These are phyloP conservation scores for Vitis hybrid DNA, from an alignment of 177 flowering plant genomes.

Conservation along the genomic window DNA sequence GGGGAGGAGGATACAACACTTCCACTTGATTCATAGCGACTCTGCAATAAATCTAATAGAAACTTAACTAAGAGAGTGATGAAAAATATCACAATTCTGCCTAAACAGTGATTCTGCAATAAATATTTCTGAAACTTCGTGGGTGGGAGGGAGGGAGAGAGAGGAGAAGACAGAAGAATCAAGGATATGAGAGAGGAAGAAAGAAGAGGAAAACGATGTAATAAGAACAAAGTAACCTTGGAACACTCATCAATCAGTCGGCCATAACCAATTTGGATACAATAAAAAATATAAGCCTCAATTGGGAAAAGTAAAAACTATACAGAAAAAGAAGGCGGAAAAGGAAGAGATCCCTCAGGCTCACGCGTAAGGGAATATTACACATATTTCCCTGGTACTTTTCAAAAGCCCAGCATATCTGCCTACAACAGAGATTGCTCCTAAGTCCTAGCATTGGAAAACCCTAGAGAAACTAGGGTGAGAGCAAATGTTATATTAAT, in stretches of 20 bases:
- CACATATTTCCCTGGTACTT: slow-evolving; percentile 3
- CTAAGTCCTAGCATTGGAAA: background rate
- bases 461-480: slow-evolving; percentile 14
- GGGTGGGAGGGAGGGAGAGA: background rate
- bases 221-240: background rate
- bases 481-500: background rate
- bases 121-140: too few relatives aligned
- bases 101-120: too few relatives aligned
- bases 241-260: background rate
- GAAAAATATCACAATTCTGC: too few relatives aligned
- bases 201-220: background rate
- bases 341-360: slow-evolving; percentile 4
- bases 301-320: too few relatives aligned
- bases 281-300: too few relatives aligned
- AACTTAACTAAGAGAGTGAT: background rate
- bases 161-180: background rate
- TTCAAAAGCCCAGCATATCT: slow-evolving; percentile 13
- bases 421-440: background rate
- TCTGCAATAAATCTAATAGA: too few relatives aligned
- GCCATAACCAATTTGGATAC: too few relatives aligned
- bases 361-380: background rate
- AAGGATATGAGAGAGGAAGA: too few relatives aligned
- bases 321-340: too few relatives aligned
- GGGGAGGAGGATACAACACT: too few relatives aligned
- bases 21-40: too few relatives aligned